Evolutionary conservation across 441 rosid genomes (phyloP).

Genomic region (Capsella rubella): DNA sequence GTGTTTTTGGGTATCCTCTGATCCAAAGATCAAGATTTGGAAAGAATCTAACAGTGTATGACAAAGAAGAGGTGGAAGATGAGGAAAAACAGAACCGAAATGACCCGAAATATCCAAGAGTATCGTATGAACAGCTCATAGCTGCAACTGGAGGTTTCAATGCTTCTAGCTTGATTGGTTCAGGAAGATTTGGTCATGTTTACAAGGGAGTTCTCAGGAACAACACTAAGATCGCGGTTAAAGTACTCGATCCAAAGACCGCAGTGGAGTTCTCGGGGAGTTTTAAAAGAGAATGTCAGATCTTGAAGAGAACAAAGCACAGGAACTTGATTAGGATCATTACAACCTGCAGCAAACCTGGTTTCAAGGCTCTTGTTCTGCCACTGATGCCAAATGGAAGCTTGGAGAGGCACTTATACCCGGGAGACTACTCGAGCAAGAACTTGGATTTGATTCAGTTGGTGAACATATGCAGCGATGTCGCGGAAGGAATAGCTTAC

Average conservation of each 20-base stretch:
- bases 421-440: constrained; percentile 45
- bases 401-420: constrained; percentile 70
- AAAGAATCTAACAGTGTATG: constrained; percentile 38
- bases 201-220: constrained; percentile 62
- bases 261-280: constrained; percentile 51
- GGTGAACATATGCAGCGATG: constrained; percentile 75
- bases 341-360: constrained; percentile 70
- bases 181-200: constrained; percentile 70
- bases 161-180: constrained; percentile 61
- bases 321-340: constrained; percentile 69
- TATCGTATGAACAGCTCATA: constrained; percentile 58
- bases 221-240: constrained; percentile 62
- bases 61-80: constrained; percentile 45
- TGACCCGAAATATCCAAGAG: constrained; percentile 57
- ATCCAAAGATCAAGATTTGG: constrained; percentile 51
- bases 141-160: constrained; percentile 69
- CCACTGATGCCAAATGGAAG: constrained; percentile 74
- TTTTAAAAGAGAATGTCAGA: constrained; percentile 67
- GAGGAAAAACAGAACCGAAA: constrained; percentile 60
- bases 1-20: constrained; percentile 52
- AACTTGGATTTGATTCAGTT: constrained; percentile 69
- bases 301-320: constrained; percentile 65
- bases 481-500: constrained; percentile 85
- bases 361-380: constrained; percentile 68
- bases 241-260: constrained; percentile 57